Percentiles rank a stretch among this genome's conserved stretches.
phyloP scores from a whole-genome alignment of 2,329 filamentous ascomycete genomes.

The Penicillium sp. region DNA sequence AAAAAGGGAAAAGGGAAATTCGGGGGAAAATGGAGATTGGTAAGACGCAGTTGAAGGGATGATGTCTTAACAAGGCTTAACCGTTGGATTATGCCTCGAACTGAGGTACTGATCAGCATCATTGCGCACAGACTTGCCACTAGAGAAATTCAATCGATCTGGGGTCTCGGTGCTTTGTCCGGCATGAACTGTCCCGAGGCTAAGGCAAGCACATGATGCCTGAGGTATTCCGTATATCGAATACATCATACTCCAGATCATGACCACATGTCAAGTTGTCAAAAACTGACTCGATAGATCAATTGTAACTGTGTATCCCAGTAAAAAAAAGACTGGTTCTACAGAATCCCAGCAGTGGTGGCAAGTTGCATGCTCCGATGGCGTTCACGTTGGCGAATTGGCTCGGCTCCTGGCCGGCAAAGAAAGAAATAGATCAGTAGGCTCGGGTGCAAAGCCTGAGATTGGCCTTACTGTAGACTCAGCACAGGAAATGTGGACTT shows the following conservation, averaged over 20 bases:
- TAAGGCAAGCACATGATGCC: background rate
- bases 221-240: background rate
- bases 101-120: slow-evolving; percentile 19
- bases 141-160: slow-evolving; percentile 17
- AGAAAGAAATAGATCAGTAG: background rate
- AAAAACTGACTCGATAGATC: background rate
- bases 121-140: slow-evolving; percentile 22
- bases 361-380: slow-evolving; percentile 3
- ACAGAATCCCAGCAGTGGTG: background rate
- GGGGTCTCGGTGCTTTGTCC: slow-evolving; percentile 16
- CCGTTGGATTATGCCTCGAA: slow-evolving; percentile 16
- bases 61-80: slow-evolving; percentile 21
- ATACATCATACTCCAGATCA: background rate
- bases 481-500: background rate
- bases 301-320: background rate
- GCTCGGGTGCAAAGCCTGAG: background rate
- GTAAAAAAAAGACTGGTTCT: background rate
- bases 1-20: slow-evolving; percentile 1
- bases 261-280: background rate
- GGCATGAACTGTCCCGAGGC: background rate
- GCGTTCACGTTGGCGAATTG: slow-evolving; percentile 11
- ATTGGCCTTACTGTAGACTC: background rate
- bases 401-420: background rate
- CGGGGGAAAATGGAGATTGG: slow-evolving; percentile 2
- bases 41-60: slow-evolving; percentile 15